phyloP scores from a whole-genome alignment of 257 asterid genomes.

The Henckelia pumila region DNA sequence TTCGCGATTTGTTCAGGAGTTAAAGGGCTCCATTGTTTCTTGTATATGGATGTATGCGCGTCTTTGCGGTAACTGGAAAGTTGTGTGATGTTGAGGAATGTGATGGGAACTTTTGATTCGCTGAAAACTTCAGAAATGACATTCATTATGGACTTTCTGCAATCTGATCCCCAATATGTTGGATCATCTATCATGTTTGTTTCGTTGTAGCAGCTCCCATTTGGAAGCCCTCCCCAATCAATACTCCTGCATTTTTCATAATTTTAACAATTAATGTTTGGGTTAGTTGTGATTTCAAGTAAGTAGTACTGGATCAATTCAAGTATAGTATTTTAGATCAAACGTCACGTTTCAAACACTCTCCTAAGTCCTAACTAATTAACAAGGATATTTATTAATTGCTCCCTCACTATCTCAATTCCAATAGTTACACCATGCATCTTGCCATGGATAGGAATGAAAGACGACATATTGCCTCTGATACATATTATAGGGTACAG shows the following conservation, averaged over 20 bases:
- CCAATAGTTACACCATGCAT: too few species aligned
- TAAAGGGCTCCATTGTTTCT: constrained; percentile 45
- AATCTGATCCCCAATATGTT: constrained; percentile 43
- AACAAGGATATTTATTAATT: too few species aligned
- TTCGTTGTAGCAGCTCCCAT: constrained; percentile 64
- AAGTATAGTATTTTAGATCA: too few species aligned
- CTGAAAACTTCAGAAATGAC: constrained; percentile 41
- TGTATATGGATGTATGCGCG: constrained; percentile 51
- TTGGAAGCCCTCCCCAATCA: constrained; percentile 62
- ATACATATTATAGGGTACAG: too few species aligned
- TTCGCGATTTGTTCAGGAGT: constrained; percentile 40
- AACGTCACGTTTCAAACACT: too few species aligned
- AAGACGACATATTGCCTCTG: too few species aligned
- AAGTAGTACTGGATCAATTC: too few species aligned
- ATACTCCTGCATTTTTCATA: constrained; percentile 40
- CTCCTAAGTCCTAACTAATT: too few species aligned
- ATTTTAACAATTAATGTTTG: too few species aligned
- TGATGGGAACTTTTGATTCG: constrained; percentile 39
- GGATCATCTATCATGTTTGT: constrained; percentile 47
- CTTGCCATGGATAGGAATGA: too few species aligned
- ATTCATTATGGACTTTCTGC: constrained; percentile 37
- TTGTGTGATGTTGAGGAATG: constrained; percentile 43
- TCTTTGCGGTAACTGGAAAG: constrained; percentile 43
- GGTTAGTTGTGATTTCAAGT: too few species aligned
- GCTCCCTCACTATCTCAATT: too few species aligned